These are phyloP conservation scores for Suillus tomentosus DNA, from an alignment of 768 basidiomycete genomes.

Conservation along the genomic window DNA sequence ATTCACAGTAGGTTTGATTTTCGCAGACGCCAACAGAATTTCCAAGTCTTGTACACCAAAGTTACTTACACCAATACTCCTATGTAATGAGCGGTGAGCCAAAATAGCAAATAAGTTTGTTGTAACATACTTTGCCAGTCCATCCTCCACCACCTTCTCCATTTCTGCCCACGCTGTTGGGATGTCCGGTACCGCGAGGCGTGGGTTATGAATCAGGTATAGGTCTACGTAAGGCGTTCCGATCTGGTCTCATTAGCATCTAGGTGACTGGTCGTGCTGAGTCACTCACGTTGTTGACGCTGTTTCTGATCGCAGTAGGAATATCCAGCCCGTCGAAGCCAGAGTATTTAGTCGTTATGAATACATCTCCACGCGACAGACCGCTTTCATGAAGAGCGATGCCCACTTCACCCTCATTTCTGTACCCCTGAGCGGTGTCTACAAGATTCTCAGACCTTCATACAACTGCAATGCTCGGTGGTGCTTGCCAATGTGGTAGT, in stretches of 20 bases:
- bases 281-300: constrained; percentile 52
- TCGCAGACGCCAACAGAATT: constrained; percentile 56
- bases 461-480: neutral
- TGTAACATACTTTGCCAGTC: constrained; percentile 51
- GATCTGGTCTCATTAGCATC: constrained; percentile 41
- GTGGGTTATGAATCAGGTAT: constrained; percentile 68
- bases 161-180: constrained; percentile 64
- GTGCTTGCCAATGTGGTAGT: constrained; percentile 59
- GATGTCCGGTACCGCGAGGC: constrained; percentile 56
- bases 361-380: constrained; percentile 55
- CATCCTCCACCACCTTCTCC: constrained; percentile 57
- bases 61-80: constrained; percentile 77
- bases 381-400: constrained; percentile 49
- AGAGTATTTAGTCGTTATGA: constrained; percentile 68
- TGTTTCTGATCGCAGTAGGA: constrained; percentile 55
- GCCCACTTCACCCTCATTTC: constrained; percentile 57
- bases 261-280: neutral
- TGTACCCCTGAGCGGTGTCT: constrained; percentile 65
- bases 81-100: constrained; percentile 22
- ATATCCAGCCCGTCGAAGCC: constrained; percentile 56
- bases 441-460: neutral
- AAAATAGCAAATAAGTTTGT: constrained; percentile 9
- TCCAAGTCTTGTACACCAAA: constrained; percentile 57
- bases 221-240: constrained; percentile 67
- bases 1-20: constrained; percentile 66